Percentiles rank a stretch among this genome's conserved stretches.
Conservation (phyloP, 208 protist genomes). For the Crithidia sp. region DNA sequence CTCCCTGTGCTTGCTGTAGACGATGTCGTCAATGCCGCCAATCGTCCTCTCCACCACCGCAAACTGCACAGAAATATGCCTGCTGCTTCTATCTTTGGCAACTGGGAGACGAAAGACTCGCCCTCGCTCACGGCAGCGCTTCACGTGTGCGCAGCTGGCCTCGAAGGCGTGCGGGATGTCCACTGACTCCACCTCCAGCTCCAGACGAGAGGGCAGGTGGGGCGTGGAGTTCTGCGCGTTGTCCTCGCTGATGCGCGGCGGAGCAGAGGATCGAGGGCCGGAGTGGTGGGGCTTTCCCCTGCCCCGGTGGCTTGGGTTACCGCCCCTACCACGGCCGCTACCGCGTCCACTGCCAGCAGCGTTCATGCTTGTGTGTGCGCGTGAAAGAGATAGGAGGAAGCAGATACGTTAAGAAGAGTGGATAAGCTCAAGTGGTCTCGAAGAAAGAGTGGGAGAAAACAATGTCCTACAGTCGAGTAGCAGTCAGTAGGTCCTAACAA, state of each 20-base stretch:
- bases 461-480: too few species aligned
- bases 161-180: constrained; percentile 32
- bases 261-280: too few species aligned
- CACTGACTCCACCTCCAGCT: constrained; percentile 19
- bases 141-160: constrained; percentile 17
- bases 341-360: not conserved
- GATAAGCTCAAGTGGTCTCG: too few species aligned
- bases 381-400: too few species aligned
- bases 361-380: not conserved
- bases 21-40: constrained; percentile 51
- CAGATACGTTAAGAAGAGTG: too few species aligned
- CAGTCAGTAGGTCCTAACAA: too few species aligned
- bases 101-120: constrained; percentile 30
- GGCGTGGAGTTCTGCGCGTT: too few species aligned
- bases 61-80: constrained; percentile 17
- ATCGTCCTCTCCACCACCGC: constrained; percentile 62
- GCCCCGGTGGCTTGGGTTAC: not conserved
- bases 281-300: too few species aligned
- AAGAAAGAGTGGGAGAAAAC: too few species aligned
- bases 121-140: constrained; percentile 29
- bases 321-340: not conserved
- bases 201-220: not conserved
- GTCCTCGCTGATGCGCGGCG: too few species aligned
- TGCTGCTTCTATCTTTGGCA: not conserved
- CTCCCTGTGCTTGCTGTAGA: constrained; percentile 51